Evolutionary conservation across 2,329 filamentous ascomycete species (phyloP).

Genomic region (Parastagonospora avenae): DNA sequence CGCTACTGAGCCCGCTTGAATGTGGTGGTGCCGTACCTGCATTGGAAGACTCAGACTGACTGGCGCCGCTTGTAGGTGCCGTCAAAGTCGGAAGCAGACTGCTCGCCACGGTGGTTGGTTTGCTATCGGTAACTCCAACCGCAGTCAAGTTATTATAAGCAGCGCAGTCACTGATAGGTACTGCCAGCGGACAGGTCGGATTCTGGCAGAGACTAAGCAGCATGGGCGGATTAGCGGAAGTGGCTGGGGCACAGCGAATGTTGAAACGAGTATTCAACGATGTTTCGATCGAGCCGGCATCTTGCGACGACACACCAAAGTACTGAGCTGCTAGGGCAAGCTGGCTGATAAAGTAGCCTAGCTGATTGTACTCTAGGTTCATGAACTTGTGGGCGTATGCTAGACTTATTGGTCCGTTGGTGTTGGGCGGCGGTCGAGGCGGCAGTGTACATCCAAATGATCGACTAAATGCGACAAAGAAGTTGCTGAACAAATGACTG

Average conservation of each 20-base stretch:
- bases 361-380: conserved; percentile 3
- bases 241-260: conserved; percentile 1
- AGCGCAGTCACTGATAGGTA: conserved; percentile 1
- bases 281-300: conserved; percentile 1
- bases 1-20: not conserved
- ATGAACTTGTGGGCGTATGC: conserved; percentile 6
- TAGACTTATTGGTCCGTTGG: not conserved
- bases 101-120: conserved; percentile 1
- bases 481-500: conserved; percentile 3
- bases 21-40: not conserved
- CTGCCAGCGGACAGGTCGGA: conserved; percentile 2
- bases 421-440: conserved; percentile 1
- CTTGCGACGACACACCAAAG: conserved; percentile 1
- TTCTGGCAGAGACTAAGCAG: conserved; percentile 5
- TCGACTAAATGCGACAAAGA: conserved; percentile 4
- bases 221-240: not conserved
- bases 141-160: conserved; percentile 3
- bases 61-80: not conserved
- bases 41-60: not conserved
- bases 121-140: not conserved
- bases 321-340: not conserved
- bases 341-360: conserved; percentile 5
- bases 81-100: not conserved
- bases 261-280: conserved; percentile 2
- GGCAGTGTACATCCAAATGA: conserved; percentile 3